A percentile compares a stretch with the other conserved stretches of the same genome.
Evolutionary conservation across 257 asterid species (phyloP).

Genomic region (Ilex aquifolium): DNA sequence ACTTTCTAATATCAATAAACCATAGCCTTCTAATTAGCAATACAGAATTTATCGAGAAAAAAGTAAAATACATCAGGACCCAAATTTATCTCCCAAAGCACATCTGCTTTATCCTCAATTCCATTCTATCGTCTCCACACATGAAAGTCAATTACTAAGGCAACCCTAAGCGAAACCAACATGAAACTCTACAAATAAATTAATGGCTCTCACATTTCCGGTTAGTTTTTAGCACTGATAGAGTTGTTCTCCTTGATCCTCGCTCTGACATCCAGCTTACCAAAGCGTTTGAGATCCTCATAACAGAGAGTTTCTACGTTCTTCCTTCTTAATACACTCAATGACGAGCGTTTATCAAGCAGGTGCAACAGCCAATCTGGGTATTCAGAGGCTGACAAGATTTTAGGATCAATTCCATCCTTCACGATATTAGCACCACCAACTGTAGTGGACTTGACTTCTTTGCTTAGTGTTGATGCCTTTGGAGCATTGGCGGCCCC

Average conservation of each 20-base stretch:
- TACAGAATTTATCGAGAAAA: too few species aligned
- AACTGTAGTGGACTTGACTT: constrained; percentile 80
- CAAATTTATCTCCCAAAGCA: too few species aligned
- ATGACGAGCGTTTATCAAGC: constrained; percentile 66
- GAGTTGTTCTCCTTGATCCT: constrained; percentile 88
- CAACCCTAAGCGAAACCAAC: too few species aligned
- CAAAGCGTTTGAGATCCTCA: constrained; percentile 79
- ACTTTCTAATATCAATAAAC: too few species aligned
- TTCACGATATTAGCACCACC: constrained; percentile 78
- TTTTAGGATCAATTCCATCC: constrained; percentile 84
- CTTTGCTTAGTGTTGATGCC: constrained; percentile 67
- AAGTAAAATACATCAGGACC: too few species aligned
- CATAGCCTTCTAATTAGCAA: too few species aligned
- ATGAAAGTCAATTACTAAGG: too few species aligned
- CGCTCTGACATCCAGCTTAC: constrained; percentile 88
- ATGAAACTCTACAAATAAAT: too few species aligned
- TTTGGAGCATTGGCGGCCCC: constrained; percentile 69
- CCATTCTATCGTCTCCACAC: too few species aligned
- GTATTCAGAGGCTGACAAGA: constrained; percentile 76
- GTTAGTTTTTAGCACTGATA: constrained; percentile 54
- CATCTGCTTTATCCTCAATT: too few species aligned
- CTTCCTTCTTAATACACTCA: constrained; percentile 83
- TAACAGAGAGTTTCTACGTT: constrained; percentile 51
- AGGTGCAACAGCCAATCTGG: constrained; percentile 88
- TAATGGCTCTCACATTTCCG: background rate